Percentiles rank a stretch among this genome's conserved stretches.
Conservation (phyloP, 257 asterid species). For the Primulina eburnea region DNA sequence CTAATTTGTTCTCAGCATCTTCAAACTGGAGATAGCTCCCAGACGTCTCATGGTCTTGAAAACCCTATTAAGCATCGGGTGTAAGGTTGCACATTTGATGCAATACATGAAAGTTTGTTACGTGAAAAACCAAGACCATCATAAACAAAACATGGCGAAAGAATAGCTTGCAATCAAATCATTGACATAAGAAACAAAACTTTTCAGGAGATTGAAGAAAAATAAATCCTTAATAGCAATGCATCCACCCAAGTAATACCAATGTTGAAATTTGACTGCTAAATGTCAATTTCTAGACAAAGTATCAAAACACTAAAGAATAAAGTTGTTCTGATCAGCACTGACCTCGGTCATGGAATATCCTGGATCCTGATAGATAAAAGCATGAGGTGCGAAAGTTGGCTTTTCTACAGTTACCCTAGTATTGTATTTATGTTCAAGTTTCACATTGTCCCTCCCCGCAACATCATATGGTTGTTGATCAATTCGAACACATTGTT, state of each 20-base stretch:
- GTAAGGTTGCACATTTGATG: too few relatives aligned
- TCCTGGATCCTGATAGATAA: constrained; percentile 27
- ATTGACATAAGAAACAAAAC: not conserved
- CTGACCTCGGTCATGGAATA: constrained; percentile 33
- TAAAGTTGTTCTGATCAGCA: too few relatives aligned
- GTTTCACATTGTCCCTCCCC: constrained; percentile 25
- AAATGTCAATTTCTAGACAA: too few relatives aligned
- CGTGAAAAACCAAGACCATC: not conserved
- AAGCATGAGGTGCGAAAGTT: constrained; percentile 28
- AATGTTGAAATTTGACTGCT: too few relatives aligned
- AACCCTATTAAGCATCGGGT: constrained; percentile 33
- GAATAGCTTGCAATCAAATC: not conserved
- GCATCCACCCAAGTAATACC: too few relatives aligned
- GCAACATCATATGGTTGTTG: constrained; percentile 28
- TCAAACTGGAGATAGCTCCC: constrained; percentile 70
- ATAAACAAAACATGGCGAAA: not conserved
- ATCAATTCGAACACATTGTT: constrained; percentile 24
- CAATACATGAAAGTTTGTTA: too few relatives aligned
- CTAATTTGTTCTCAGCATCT: constrained; percentile 36
- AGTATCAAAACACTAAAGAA: too few relatives aligned
- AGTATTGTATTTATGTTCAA: constrained; percentile 8
- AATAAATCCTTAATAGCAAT: too few relatives aligned
- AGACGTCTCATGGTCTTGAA: constrained; percentile 42
- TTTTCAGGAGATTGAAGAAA: not conserved
- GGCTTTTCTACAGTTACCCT: constrained; percentile 20